Evolutionary conservation across 768 basidiomycete species (phyloP), one percentile per base, ranked within the genome.

Genomic region (Strobilomyces dryophilus): DNA sequence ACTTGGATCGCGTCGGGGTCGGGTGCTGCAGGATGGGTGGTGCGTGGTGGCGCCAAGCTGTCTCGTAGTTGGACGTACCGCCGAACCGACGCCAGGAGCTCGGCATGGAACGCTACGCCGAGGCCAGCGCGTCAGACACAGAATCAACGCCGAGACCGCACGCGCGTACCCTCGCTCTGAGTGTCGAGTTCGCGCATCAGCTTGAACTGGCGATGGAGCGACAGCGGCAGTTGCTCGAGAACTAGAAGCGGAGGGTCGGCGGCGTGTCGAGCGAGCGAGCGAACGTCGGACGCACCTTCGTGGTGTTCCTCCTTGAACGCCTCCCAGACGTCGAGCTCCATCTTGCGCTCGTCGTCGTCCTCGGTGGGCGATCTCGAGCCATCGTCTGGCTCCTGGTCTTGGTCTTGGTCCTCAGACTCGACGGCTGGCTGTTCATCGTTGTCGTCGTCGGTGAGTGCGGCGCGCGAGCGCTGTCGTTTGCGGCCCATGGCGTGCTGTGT

Each of bases 281-380:
- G 39, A 5, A 29, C 11, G 15, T 45, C 32, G 31, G 32, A 40
- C 75, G 45, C 40, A 85, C 90, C 80, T 79, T 91, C 90, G 66
- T 82, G 83, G 60, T 89, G 82, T 54, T 92, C 87, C 61, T 92
- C 90, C 62, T 81, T 80, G 64, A 92, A 79, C 36, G 81, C 73
- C 43, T 87, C 84, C 87, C 87, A 89, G 35, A 88, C 75, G 31
- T 82, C 82, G 53, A 73, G 76, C 59, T 86, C 85, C 64, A 79
- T 82, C 60, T 79, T 75, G 21, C 59, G 63, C 45, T 64, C 65
- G 51, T 51, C 40, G 4, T 41, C 40, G 40, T 14, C 11, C 9
- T 41, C 40, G 20, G 18, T 20, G 10, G 9, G 11, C 15, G 34
- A 35, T 39, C 11, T 7, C 37, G 37, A 37, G 18, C 9, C 39